Base-by-base conservation (phyloP, 2,329 filamentous ascomycete genomes). In the Pseudomassariella vexata region DNA sequence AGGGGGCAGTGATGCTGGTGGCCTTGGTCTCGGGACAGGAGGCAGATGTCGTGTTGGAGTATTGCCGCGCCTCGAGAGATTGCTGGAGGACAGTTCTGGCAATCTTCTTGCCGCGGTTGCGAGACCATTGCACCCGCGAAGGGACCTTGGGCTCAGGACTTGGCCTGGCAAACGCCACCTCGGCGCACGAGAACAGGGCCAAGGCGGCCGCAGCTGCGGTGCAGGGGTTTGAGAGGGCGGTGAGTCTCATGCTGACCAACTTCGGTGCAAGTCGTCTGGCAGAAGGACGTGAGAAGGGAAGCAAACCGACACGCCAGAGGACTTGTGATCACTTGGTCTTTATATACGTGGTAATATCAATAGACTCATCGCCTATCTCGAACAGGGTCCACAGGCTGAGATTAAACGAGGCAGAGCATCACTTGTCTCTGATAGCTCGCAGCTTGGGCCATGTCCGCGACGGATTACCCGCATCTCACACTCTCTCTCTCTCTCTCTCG, bases 51-150 rank as follows among this genome's bases (percentile, higher is more conserved):
- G 28, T 12, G 22, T 22, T 28, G 34, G 12, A 27, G 10, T 18
- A 12, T 9, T 20, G 15, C 24, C n/a, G n/a, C 24, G n/a, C 19
- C 15, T 32, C 23, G 6, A 32, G 28, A 8, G 15, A 14, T 6
- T 23, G 3, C 14, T 15, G 20, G 16, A 28, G 5, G 9, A 18
- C 34, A n/a, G 12, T 28, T 12, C 34, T 23, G 8, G 34, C 28
- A 17, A 26, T 11, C 22, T 36, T 32, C 28, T 32, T 28, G 7
- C 21, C 34, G 6, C 34, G 34, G 14, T 36, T 31, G 23, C 28
- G 28, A 9, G 28, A 26, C 34, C 34, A 36, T 23, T 24, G 20
- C 28, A 32, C 24, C 4, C 24, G 28, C 5, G 34, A 22, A 10
- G 34, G 28, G 2, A 28, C 34, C 28, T 28, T 36, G 18, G 23